Evolutionary conservation across 129 eudicot genomes (phyloP).

Genomic region (Escallonia herrerae): DNA sequence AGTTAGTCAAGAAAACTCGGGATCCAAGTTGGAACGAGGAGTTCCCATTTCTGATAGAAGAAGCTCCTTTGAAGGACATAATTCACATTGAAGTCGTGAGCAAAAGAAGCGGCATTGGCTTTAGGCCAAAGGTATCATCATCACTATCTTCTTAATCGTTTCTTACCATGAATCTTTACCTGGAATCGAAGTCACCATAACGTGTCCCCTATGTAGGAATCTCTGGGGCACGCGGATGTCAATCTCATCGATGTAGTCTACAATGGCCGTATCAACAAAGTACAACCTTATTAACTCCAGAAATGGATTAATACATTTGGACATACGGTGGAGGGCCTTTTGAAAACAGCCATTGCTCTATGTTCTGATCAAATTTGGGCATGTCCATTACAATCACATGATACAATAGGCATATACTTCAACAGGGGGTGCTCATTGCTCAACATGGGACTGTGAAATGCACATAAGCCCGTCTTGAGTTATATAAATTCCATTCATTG

Average conservation of each 20-base stretch:
- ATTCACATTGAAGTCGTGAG: slow-evolving; percentile 46
- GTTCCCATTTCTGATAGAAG: slow-evolving; percentile 54
- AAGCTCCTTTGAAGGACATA: slow-evolving; percentile 48
- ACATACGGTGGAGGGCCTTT: slow-evolving; percentile 38
- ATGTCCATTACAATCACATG: not conserved
- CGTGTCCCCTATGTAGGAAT: slow-evolving; percentile 30
- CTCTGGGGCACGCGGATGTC: slow-evolving; percentile 52
- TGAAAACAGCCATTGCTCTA: slow-evolving; percentile 7
- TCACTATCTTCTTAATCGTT: not conserved
- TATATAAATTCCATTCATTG: too few species aligned
- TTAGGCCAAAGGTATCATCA: slow-evolving; percentile 37
- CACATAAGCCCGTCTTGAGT: too few species aligned
- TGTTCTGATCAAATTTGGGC: not conserved
- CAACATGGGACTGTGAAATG: too few species aligned
- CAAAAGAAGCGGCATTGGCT: slow-evolving; percentile 34
- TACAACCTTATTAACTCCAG: slow-evolving; percentile 48
- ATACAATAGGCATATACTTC: not conserved
- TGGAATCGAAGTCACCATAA: not conserved
- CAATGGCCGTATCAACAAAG: slow-evolving; percentile 52
- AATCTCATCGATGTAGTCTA: slow-evolving; percentile 51
- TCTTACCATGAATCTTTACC: too few species aligned
- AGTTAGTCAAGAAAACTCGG: slow-evolving; percentile 48
- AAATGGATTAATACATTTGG: slow-evolving; percentile 44
- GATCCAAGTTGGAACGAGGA: slow-evolving; percentile 65
- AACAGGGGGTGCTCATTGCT: too few species aligned